These are phyloP conservation scores for Tetrahymena thermophila DNA, from an alignment of 73 alveolate species.

Conservation along the genomic window DNA sequence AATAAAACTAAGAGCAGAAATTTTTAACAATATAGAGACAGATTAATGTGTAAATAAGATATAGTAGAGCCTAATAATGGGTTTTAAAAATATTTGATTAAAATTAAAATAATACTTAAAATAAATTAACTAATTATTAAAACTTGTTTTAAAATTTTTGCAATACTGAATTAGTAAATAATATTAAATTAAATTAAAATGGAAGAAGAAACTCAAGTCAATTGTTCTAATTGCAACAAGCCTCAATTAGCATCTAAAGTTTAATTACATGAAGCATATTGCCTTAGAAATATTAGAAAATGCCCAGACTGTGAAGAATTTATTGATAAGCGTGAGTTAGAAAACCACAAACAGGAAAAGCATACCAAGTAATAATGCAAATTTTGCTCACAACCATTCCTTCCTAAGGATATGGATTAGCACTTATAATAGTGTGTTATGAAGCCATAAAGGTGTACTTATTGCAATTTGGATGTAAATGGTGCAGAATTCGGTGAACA, in stretches of 20 bases:
- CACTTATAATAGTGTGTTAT: neutral
- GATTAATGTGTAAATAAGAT: neutral
- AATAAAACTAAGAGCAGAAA: neutral
- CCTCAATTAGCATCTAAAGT: neutral
- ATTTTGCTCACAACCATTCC: neutral
- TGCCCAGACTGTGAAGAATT: neutral
- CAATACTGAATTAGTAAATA: neutral
- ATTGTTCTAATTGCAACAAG: neutral
- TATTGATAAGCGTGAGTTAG: neutral
- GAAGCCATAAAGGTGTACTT: neutral
- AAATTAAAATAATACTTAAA: neutral
- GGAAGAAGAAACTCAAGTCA: neutral
- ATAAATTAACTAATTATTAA: too few species aligned
- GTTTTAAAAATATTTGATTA: neutral
- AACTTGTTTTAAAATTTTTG: neutral
- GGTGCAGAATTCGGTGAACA: neutral
- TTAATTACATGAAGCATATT: neutral
- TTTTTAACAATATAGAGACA: neutral
- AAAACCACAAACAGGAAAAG: neutral
- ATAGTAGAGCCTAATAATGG: neutral
- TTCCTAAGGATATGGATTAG: neutral
- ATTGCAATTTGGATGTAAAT: neutral
- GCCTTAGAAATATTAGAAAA: neutral
- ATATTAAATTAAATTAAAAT: neutral
- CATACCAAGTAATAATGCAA: neutral